phyloP scores from a whole-genome alignment of 2,329 filamentous ascomycete species.

The Verticillium dahliae region DNA sequence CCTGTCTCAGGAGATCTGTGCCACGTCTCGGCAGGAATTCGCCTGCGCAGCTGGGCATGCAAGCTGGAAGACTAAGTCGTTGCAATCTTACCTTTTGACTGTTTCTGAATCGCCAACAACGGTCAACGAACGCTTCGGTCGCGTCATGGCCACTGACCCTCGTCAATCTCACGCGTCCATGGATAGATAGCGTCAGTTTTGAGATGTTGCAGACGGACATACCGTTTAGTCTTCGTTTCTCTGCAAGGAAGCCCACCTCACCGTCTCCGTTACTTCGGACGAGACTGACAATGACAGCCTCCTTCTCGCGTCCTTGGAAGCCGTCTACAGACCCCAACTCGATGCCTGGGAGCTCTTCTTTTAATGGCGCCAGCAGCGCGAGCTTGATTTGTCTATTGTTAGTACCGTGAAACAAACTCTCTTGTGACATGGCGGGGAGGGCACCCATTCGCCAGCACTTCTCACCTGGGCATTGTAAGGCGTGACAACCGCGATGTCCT shows the following conservation, averaged over 20 bases:
- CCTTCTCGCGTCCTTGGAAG: conserved; percentile 95
- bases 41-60: conserved; percentile 4
- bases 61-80: background rate
- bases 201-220: conserved; percentile 23
- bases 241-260: conserved; percentile 88
- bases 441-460: conserved; percentile 4
- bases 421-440: background rate
- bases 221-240: conserved; percentile 91
- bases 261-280: conserved; percentile 82
- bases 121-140: conserved; percentile 82
- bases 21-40: conserved; percentile 5
- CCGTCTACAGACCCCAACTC: conserved; percentile 97
- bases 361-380: conserved; percentile 70
- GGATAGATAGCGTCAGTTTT: background rate
- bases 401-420: conserved; percentile 9
- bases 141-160: conserved; percentile 91
- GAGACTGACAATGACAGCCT: conserved; percentile 88
- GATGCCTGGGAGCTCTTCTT: conserved; percentile 74
- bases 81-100: conserved; percentile 67
- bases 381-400: conserved; percentile 43
- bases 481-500: conserved; percentile 89
- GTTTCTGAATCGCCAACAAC: conserved; percentile 94
- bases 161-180: conserved; percentile 18
- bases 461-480: conserved; percentile 88
- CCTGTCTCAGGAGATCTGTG: conserved; percentile 5